phyloP scores from a whole-genome alignment of 192 early-diverging fungal species.

The Rhizophagus clarus region DNA sequence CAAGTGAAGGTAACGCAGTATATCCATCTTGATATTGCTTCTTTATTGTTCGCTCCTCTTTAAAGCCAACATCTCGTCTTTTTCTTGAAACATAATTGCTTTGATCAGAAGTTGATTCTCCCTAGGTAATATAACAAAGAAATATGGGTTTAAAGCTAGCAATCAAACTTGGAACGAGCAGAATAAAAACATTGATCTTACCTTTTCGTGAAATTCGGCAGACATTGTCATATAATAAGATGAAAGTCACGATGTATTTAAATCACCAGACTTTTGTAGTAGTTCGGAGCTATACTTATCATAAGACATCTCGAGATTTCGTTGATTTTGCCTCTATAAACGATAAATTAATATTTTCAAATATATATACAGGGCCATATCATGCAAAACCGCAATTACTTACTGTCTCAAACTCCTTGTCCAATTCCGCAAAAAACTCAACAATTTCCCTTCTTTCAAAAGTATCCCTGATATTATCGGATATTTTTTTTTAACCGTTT shows the following conservation, averaged over 20 bases:
- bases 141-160: slow-evolving; percentile 16
- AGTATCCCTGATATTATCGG: slow-evolving; percentile 9
- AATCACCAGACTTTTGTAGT: slow-evolving; percentile 28
- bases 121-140: slow-evolving; percentile 26
- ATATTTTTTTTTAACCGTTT: slow-evolving; percentile 21
- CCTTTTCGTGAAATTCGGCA: slow-evolving; percentile 23
- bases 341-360: not conserved
- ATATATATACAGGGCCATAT: slow-evolving; percentile 8
- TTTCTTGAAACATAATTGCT: slow-evolving; percentile 11
- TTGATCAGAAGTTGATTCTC: slow-evolving; percentile 20
- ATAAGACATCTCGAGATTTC: slow-evolving; percentile 22
- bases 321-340: slow-evolving; percentile 8
- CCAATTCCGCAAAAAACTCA: slow-evolving; percentile 19
- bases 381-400: slow-evolving; percentile 20
- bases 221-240: slow-evolving; percentile 14
- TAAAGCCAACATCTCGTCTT: slow-evolving; percentile 17
- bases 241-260: slow-evolving; percentile 19
- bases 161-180: slow-evolving; percentile 21
- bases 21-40: slow-evolving; percentile 27
- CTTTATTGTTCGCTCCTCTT: slow-evolving; percentile 30
- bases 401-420: slow-evolving; percentile 4
- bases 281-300: slow-evolving; percentile 25
- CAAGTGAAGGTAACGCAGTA: slow-evolving; percentile 23
- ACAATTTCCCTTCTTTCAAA: slow-evolving; percentile 14
- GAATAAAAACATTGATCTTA: slow-evolving; percentile 28